A percentile compares a stretch with the other conserved stretches of the same genome.
Evolutionary conservation across 108 stramenopile species (phyloP).

Genomic region (Epithemia pelagica): DNA sequence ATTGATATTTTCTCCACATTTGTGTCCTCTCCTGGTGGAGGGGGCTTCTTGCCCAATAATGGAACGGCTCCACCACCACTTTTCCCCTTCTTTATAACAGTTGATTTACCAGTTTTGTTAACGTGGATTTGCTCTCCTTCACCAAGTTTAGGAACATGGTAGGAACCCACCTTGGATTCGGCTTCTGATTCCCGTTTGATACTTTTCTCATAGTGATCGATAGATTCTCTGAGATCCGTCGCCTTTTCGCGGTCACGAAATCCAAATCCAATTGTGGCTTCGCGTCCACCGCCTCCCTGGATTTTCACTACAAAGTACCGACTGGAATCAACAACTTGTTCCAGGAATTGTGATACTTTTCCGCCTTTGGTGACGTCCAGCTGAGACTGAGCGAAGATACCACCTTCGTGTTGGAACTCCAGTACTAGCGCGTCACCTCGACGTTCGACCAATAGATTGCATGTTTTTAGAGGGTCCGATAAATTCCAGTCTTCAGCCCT

Average conservation of each 20-base stretch:
- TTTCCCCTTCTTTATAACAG: conserved; percentile 8
- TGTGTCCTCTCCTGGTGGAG: conserved; percentile 5
- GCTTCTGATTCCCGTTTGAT: conserved; percentile 39
- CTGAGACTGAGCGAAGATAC: conserved; percentile 36
- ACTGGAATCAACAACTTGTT: conserved; percentile 52
- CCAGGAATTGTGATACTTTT: conserved; percentile 55
- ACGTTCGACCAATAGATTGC: conserved; percentile 41
- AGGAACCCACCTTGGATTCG: conserved; percentile 10
- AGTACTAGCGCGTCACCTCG: conserved; percentile 30
- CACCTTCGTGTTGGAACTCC: conserved; percentile 15
- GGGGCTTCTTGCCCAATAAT: conserved; percentile 34
- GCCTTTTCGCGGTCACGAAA: conserved; percentile 77
- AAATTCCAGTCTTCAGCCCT: conserved; percentile 79
- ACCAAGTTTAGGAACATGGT: conserved; percentile 39
- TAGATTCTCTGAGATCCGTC: conserved; percentile 57
- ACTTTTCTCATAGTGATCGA: conserved; percentile 59
- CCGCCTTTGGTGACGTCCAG: conserved; percentile 15
- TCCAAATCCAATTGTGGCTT: conserved; percentile 64
- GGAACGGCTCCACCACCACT: conserved; percentile 6
- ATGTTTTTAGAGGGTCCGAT: conserved; percentile 58
- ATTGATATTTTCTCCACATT: not conserved
- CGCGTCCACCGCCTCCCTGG: conserved; percentile 27
- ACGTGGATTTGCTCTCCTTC: conserved; percentile 79
- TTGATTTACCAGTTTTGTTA: conserved; percentile 13
- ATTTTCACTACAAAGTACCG: conserved; percentile 71